A percentile compares a stretch with the other conserved stretches of the same genome.
Conservation (phyloP, 192 early-diverging fungal species). For the Hyaloraphidium curvatum region DNA sequence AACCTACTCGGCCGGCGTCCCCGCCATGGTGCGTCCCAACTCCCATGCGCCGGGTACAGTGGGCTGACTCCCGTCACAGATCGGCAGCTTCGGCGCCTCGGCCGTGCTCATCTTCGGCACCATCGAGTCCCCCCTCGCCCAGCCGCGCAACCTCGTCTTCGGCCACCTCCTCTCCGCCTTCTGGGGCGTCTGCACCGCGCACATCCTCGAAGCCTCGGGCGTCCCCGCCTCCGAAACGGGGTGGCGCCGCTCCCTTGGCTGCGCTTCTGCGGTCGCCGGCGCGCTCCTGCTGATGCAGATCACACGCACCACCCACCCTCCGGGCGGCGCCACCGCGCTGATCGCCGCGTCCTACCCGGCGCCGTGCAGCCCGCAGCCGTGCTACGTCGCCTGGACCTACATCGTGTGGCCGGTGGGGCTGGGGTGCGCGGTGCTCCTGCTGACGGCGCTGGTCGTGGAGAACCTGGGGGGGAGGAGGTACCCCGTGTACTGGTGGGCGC, state of each 20-base stretch:
- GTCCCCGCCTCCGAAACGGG: conserved; percentile 12
- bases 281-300: conserved; percentile 28
- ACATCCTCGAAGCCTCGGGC: too few species aligned
- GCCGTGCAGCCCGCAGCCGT: background rate
- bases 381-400: conserved; percentile 4
- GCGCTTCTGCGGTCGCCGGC: conserved; percentile 23
- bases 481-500: conserved; percentile 32
- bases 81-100: conserved; percentile 23
- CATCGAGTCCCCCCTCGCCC: conserved; percentile 35
- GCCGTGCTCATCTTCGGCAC: conserved; percentile 39
- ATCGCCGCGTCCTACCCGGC: conserved; percentile 16
- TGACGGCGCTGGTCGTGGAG: conserved; percentile 23
- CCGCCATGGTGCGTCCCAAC: background rate
- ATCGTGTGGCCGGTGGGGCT: conserved; percentile 18
- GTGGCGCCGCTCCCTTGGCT: conserved; percentile 25
- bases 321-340: conserved; percentile 28
- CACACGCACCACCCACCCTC: conserved; percentile 30
- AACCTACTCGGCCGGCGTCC: background rate
- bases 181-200: background rate
- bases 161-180: background rate
- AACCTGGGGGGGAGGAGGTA: conserved; percentile 27
- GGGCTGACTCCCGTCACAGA: conserved; percentile 8
- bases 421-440: conserved; percentile 21
- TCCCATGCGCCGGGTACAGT: too few species aligned
- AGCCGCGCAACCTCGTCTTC: conserved; percentile 24